Percentiles rank a stretch among this genome's conserved stretches.
Conservation (phyloP, 805 yeast species). For the Wickerhamomyces rabaulensis region DNA sequence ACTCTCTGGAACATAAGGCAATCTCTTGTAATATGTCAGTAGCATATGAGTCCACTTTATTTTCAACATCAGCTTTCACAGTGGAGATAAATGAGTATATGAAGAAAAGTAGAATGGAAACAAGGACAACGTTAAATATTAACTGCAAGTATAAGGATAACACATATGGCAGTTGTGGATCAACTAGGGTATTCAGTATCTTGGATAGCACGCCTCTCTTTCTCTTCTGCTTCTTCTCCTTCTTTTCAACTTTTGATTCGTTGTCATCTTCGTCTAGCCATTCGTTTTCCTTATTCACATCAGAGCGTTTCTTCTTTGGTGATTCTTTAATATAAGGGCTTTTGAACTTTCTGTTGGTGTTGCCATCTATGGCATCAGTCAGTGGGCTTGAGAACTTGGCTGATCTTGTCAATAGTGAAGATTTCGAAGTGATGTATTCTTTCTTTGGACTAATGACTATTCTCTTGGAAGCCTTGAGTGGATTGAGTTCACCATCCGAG, state of each 20-base stretch:
- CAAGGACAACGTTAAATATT: slow-evolving; percentile 48
- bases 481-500: slow-evolving; percentile 25
- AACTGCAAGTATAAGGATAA: slow-evolving; percentile 62
- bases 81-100: slow-evolving; percentile 48
- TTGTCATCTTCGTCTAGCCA: slow-evolving; percentile 21
- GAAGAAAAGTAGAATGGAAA: slow-evolving; percentile 46
- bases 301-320: slow-evolving; percentile 9
- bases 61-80: slow-evolving; percentile 63
- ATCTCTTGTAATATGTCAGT: slow-evolving; percentile 59
- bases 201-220: slow-evolving; percentile 6
- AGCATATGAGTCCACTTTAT: slow-evolving; percentile 59
- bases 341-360: slow-evolving; percentile 2
- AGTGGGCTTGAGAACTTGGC: slow-evolving; percentile 20
- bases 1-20: slow-evolving; percentile 63
- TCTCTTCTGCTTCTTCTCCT: slow-evolving; percentile 4
- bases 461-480: slow-evolving; percentile 27
- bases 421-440: slow-evolving; percentile 8
- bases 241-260: slow-evolving; percentile 1
- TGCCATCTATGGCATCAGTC: slow-evolving; percentile 20
- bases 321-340: slow-evolving; percentile 16
- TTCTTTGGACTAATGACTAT: slow-evolving; percentile 34
- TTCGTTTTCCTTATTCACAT: slow-evolving; percentile 5
- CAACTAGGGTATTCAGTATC: slow-evolving; percentile 22
- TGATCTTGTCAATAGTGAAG: slow-evolving; percentile 2
- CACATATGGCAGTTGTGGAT: slow-evolving; percentile 50